Evolutionary conservation across 140 eudicot species (phyloP).

Genomic region (Flaveria floridana): DNA sequence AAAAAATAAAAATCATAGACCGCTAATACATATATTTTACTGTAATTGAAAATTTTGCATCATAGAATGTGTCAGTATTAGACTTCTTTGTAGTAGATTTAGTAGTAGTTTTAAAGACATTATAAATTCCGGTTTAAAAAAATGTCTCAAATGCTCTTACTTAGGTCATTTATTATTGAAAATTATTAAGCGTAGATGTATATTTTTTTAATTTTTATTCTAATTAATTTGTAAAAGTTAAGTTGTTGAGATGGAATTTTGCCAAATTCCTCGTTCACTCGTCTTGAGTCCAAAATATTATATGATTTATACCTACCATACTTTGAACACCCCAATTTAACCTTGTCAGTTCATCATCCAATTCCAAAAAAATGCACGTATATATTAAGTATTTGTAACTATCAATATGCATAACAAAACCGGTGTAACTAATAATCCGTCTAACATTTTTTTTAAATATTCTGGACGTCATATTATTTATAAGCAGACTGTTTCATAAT

Average conservation of each 20-base stretch:
- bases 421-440: background rate
- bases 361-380: background rate
- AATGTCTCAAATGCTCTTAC: too few species aligned
- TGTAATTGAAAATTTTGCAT: too few species aligned
- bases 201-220: background rate
- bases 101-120: too few species aligned
- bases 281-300: background rate
- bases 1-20: background rate
- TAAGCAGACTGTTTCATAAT: background rate
- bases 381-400: background rate
- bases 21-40: too few species aligned
- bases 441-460: background rate
- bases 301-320: conserved; percentile 13
- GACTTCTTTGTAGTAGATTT: too few species aligned
- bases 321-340: conserved; percentile 9
- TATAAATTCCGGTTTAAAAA: too few species aligned
- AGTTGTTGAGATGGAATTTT: conserved; percentile 20
- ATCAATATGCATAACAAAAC: too few species aligned
- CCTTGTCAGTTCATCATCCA: conserved; percentile 1
- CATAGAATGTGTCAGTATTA: too few species aligned
- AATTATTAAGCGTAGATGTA: too few species aligned
- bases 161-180: too few species aligned
- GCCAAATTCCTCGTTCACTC: conserved; percentile 17
- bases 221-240: background rate
- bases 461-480: background rate